Evolutionary conservation across 768 basidiomycete species (phyloP), one percentile per base, ranked within the genome.

Genomic region (Coprinellus micaceus): DNA sequence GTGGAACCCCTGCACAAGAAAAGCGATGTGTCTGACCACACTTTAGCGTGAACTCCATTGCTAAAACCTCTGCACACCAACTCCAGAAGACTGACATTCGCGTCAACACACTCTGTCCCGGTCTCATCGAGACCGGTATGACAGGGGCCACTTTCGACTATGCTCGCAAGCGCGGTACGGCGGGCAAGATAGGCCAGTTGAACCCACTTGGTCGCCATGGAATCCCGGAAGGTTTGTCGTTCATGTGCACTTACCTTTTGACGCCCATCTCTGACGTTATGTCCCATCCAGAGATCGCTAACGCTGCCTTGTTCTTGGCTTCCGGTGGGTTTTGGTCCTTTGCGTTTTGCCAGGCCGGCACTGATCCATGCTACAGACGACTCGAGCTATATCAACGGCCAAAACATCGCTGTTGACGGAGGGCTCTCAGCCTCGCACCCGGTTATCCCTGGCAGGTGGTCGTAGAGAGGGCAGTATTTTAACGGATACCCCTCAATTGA

Each of bases 61-160:
- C 92, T 7, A 83, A 91, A 65, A 94, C 89, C 3, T 77, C 85
- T 11, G 82, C 85, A 4, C 91, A 87, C 68, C 89, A 93, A 68
- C 79, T 96, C 22, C 80, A 86, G 61, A 87, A 80, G 66, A 86
- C 84, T 1, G 88, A 93, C 69, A 81, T 98, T 61, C 89, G 95
- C 43, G 87, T 97, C 60, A 96, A 94, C 69, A 77, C 86, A 43
- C 84, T 97, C 62, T 95, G 93, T 65, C 95, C 95, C 4, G 94
- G 94, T 13, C 72, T 97, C 56, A 93, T 97, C 64, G 90, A 96
- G 74, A 98, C 94, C 9, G 89, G 86, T 49, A 97, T 98, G 92
- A 95, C 95, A 2, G 74, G 71, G 48, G 66, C 61, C n/a, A 79
- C 86, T 29, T 98, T 98, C 64, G 83, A 89, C 25, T 79, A 79